Base-by-base conservation (phyloP, 768 basidiomycete genomes). In the Lepiota brunneoincarnata region DNA sequence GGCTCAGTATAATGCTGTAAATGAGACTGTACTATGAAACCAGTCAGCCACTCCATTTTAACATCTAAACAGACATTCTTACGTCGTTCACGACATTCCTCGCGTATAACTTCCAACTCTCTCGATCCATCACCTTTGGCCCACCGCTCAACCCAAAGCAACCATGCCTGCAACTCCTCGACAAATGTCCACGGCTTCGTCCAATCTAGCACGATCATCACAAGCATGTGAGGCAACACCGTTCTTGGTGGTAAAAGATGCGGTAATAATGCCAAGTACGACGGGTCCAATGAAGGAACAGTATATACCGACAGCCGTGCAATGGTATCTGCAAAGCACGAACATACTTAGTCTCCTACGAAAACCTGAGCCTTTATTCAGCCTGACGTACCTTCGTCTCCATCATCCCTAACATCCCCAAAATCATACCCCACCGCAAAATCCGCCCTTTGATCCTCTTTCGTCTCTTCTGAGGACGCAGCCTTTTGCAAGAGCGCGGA, bases 361-460 rank as follows among this genome's bases (percentile, higher is more conserved):
- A 11, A 23, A 1, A 39, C 7, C 14, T 38, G 28, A 54, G 35
- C 15, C 37, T 39, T 21, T 38, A 48, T 21, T 51, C 10, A 38
- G 10, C 17, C 35, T 7, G 20, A 70, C 83, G 57, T 56, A 87
- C 95, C 95, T 83, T 97, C 94, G 64, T 97, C 95, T 3, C 84
- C 93, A 23, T 97, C 95, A 62, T 98, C 93, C 48, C 86, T 76
- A 23, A 97, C 82, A 64, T 97, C 91, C 3, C 91, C 79, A 79
- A 92, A 96, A 61, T 95, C 90, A 65, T 95, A 98, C 36, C 94
- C 93, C 59, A 98, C 67, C 0, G 93, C 91, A 69, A 95, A 88
- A 61, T 94, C 91, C 6, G 75, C 73, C 51, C 77, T 77, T 42
- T 80, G 75, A 55, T 83, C 81, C 58, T 83, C 82, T 59, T 80